These are phyloP conservation scores for Mycena galericulata DNA, from an alignment of 768 basidiomycete species.

Conservation along the genomic window DNA sequence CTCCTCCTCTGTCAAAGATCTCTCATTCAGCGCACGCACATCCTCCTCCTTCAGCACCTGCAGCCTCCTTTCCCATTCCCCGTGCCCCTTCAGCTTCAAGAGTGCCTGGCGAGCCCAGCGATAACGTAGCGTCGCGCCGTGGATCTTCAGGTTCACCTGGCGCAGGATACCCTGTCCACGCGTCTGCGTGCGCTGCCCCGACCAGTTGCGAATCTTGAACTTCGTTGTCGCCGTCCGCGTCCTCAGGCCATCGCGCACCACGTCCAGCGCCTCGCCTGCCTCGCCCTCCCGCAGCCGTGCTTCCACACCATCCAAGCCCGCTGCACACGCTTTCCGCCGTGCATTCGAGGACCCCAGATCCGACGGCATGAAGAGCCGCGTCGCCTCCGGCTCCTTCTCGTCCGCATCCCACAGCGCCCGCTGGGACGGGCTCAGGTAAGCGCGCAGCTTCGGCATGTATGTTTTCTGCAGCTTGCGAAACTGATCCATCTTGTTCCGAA, in stretches of 20 bases:
- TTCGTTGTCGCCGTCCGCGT: not conserved
- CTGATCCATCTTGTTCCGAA: not conserved
- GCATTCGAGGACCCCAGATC: not conserved
- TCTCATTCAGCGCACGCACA: not conserved
- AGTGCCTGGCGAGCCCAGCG: not conserved
- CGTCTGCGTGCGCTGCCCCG: not conserved
- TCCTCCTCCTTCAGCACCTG: not conserved
- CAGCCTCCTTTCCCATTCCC: not conserved
- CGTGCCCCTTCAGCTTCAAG: not conserved
- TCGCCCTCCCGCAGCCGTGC: not conserved
- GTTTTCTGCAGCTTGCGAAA: not conserved
- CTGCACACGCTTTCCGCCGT: not conserved
- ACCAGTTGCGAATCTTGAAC: constrained; percentile 8
- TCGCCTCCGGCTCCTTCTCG: not conserved
- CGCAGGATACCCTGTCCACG: not conserved
- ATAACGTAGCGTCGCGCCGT: not conserved
- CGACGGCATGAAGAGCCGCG: constrained; percentile 6
- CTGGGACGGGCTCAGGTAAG: not conserved
- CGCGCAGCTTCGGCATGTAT: not conserved
- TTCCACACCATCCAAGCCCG: not conserved
- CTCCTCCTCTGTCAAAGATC: not conserved
- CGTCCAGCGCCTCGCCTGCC: not conserved
- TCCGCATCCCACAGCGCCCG: not conserved
- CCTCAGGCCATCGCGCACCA: not conserved
- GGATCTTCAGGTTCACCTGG: not conserved